Evolutionary conservation across 225 moss, liverwort and hornwort genomes (phyloP).

Genomic region (Pseudisothecium myosuroides): DNA sequence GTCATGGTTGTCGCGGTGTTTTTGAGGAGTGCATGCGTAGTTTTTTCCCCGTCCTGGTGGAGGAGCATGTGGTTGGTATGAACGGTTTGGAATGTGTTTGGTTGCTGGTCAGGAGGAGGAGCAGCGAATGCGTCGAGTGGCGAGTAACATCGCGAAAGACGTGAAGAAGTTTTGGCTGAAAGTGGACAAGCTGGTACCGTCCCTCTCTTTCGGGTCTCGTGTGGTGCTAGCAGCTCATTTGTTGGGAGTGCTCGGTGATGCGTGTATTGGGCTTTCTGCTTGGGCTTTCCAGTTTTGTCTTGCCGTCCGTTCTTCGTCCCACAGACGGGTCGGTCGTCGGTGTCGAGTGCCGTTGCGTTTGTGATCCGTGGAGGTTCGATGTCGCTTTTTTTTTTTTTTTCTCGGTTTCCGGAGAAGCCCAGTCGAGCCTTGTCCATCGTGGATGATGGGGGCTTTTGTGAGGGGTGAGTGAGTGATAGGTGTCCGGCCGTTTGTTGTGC

Average conservation of each 20-base stretch:
- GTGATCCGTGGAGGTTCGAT: not conserved
- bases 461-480: not conserved
- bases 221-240: not conserved
- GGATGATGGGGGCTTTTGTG: not conserved
- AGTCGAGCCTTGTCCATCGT: not conserved
- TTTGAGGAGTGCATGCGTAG: not conserved
- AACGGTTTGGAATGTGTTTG: not conserved
- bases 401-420: not conserved
- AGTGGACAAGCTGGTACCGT: slow-evolving; percentile 88
- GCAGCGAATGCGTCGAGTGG: slow-evolving; percentile 84
- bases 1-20: not conserved
- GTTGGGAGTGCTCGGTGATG: not conserved
- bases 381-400: not conserved
- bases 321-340: not conserved
- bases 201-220: not conserved
- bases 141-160: slow-evolving; percentile 87
- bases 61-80: not conserved
- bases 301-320: not conserved
- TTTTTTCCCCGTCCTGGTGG: not conserved
- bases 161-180: slow-evolving; percentile 99
- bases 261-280: not conserved
- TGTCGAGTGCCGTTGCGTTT: not conserved
- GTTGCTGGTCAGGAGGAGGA: slow-evolving; percentile 68
- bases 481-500: not conserved
- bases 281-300: not conserved